These are phyloP conservation scores for Flaveria linearis DNA, from an alignment of 129 eudicot species.

Conservation along the genomic window DNA sequence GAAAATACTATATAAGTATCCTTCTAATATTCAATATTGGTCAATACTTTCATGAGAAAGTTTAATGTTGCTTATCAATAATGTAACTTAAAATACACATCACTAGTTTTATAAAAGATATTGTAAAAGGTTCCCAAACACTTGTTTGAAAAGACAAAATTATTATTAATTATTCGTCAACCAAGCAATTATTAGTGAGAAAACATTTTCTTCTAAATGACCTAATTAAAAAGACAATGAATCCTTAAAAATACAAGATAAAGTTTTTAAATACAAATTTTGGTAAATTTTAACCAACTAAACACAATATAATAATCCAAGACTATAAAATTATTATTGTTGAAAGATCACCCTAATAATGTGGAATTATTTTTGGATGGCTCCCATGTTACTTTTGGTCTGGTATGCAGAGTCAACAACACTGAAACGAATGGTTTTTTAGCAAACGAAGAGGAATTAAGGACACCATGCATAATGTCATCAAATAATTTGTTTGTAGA, in stretches of 20 bases:
- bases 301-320: not conserved
- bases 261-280: not conserved
- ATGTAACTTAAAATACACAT: not conserved
- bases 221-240: not conserved
- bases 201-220: not conserved
- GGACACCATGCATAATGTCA: slow-evolving; percentile 13
- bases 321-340: not conserved
- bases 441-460: not conserved
- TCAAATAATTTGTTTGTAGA: slow-evolving; percentile 32
- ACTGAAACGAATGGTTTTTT: not conserved
- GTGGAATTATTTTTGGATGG: not conserved
- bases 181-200: not conserved
- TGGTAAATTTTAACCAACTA: not conserved
- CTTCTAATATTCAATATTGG: not conserved
- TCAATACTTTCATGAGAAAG: slow-evolving; percentile 26
- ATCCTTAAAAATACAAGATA: not conserved
- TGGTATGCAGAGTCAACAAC: not conserved
- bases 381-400: slow-evolving; percentile 15
- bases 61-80: slow-evolving; percentile 13
- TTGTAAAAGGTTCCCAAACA: not conserved
- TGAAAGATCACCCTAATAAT: slow-evolving; percentile 25
- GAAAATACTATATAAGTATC: not conserved
- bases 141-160: not conserved
- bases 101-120: not conserved
- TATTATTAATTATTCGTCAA: not conserved